Percentiles rank a stretch among this genome's conserved stretches.
These are phyloP conservation scores for Oryza punctata DNA, from an alignment of 176 grass and related monocot species.

Conservation along the genomic window DNA sequence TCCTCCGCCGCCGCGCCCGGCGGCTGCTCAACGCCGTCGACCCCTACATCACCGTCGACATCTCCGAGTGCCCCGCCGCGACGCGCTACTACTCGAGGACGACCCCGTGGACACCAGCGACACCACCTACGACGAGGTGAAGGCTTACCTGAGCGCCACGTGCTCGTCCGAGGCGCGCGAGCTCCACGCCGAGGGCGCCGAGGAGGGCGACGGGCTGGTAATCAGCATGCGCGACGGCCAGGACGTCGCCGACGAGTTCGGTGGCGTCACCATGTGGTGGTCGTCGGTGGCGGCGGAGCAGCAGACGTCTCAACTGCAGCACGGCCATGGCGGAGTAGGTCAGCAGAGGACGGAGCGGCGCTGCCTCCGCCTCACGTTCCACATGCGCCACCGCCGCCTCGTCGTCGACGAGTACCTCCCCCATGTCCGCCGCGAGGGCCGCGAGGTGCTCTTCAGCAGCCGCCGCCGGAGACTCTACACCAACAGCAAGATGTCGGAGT, in stretches of 20 bases:
- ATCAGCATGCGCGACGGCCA: slow-evolving; percentile 48
- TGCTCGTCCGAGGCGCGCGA: slow-evolving; percentile 26
- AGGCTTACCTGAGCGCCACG: slow-evolving; percentile 56
- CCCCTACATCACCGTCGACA: slow-evolving; percentile 50
- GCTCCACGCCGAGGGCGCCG: slow-evolving; percentile 46
- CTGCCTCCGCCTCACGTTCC: slow-evolving; percentile 32
- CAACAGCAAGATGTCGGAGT: slow-evolving; percentile 37
- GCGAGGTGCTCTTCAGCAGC: slow-evolving; percentile 21
- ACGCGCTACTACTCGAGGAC: slow-evolving; percentile 16
- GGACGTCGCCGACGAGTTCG: slow-evolving; percentile 49
- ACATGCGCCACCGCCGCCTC: slow-evolving; percentile 28
- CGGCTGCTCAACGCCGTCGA: background rate
- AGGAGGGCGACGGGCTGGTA: slow-evolving; percentile 29
- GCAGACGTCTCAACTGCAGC: no score
- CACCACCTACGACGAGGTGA: slow-evolving; percentile 28
- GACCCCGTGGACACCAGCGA: background rate
- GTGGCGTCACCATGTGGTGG: slow-evolving; percentile 48
- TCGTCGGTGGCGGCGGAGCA: background rate
- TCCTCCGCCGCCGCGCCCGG: background rate
- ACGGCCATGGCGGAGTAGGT: background rate
- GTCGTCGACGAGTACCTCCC: slow-evolving; percentile 43
- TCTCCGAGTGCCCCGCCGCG: slow-evolving; percentile 47
- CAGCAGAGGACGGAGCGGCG: slow-evolving; percentile 14
- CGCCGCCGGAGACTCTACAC: slow-evolving; percentile 54
- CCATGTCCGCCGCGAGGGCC: slow-evolving; percentile 45